Evolutionary conservation across 2,329 filamentous ascomycete genomes (phyloP).

Genomic region (Alternaria hordeiaustralica): DNA sequence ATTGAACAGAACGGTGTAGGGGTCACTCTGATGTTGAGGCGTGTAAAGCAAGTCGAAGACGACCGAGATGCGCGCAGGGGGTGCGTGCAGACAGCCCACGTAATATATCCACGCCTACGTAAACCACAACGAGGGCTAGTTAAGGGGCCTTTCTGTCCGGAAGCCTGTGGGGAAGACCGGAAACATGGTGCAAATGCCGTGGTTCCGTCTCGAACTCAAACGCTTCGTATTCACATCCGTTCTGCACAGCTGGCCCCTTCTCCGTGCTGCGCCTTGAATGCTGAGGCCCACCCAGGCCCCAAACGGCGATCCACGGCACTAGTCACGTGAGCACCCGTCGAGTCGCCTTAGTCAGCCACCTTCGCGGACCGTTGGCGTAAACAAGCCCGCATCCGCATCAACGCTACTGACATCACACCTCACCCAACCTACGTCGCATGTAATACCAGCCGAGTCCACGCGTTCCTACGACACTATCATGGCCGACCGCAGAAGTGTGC

Average conservation of each 20-base stretch:
- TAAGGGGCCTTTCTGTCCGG: slow-evolving; percentile 18
- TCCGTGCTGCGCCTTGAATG: slow-evolving; percentile 17
- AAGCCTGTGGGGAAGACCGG: slow-evolving; percentile 12
- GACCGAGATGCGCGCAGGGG: slow-evolving; percentile 38
- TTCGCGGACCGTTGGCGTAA: slow-evolving; percentile 10
- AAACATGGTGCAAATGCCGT: slow-evolving; percentile 10
- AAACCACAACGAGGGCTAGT: slow-evolving; percentile 18
- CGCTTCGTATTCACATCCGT: slow-evolving; percentile 19
- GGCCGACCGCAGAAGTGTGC: slow-evolving; percentile 43
- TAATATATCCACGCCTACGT: slow-evolving; percentile 21
- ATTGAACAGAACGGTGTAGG: slow-evolving; percentile 12
- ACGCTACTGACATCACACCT: slow-evolving; percentile 1
- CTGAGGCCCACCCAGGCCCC: slow-evolving; percentile 5
- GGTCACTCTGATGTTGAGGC: slow-evolving; percentile 17
- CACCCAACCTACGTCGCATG: slow-evolving; percentile 13
- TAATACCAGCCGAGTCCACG: background rate
- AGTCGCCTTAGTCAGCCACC: slow-evolving; percentile 6
- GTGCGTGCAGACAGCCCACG: slow-evolving; percentile 28
- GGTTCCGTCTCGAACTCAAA: slow-evolving; percentile 19
- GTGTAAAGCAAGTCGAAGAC: slow-evolving; percentile 12
- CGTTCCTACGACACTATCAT: slow-evolving; percentile 22
- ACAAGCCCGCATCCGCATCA: slow-evolving; percentile 10
- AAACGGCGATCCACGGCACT: background rate
- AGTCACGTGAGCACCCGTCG: slow-evolving; percentile 25
- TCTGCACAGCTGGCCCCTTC: slow-evolving; percentile 26